Percentiles rank a stretch among this genome's conserved stretches.
Conservation (phyloP, 2,329 filamentous ascomycete genomes). For the Pleoardoris graminearum region DNA sequence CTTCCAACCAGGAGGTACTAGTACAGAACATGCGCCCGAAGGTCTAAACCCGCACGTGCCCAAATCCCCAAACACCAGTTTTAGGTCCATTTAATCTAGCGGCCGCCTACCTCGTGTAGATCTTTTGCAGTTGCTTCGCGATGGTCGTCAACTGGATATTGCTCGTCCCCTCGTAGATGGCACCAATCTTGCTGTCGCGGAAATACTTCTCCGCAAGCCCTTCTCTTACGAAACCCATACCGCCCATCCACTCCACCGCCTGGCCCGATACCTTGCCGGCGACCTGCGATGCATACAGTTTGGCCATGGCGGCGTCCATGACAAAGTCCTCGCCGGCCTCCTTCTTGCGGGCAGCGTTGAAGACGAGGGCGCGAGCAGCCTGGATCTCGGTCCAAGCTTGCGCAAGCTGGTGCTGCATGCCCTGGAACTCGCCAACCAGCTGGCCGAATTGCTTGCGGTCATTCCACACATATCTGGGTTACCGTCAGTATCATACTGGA, state of each 20-base stretch:
- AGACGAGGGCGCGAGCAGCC: slow-evolving; percentile 88
- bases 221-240: slow-evolving; percentile 97
- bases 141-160: slow-evolving; percentile 74
- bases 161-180: slow-evolving; percentile 92
- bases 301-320: slow-evolving; percentile 95
- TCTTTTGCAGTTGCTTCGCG: slow-evolving; percentile 69
- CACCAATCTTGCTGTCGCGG: slow-evolving; percentile 97
- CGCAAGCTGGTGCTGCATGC: slow-evolving; percentile 98
- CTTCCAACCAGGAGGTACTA: no score
- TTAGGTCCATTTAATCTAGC: neutral
- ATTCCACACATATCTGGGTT: slow-evolving; percentile 84
- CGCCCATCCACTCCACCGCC: slow-evolving; percentile 98
- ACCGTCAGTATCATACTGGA: slow-evolving; percentile 12
- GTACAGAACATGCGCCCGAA: neutral
- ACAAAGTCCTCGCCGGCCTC: slow-evolving; percentile 96
- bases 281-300: slow-evolving; percentile 91
- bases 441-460: slow-evolving; percentile 96
- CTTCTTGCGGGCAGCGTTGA: slow-evolving; percentile 97
- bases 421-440: slow-evolving; percentile 94
- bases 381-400: slow-evolving; percentile 94
- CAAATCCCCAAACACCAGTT: neutral
- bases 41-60: neutral
- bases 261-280: slow-evolving; percentile 82
- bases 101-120: slow-evolving; percentile 60
- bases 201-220: slow-evolving; percentile 98